Conservation (phyloP, 495 filamentous ascomycete species). For the Sphaerosporella brunnea region DNA sequence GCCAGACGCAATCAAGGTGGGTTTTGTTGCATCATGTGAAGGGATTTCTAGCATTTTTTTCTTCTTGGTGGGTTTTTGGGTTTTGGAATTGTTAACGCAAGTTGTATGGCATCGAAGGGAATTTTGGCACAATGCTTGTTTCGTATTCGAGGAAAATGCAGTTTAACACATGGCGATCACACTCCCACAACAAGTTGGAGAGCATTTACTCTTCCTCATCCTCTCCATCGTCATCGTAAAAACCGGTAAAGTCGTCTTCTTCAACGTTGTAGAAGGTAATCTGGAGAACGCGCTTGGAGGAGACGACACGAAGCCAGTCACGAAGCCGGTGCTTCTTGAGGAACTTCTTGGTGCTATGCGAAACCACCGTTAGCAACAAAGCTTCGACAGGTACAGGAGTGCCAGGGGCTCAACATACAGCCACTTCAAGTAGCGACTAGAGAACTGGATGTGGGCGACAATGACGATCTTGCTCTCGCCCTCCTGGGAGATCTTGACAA, state of each 20-base stretch:
- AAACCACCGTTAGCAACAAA: too few species aligned
- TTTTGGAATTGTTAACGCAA: too few species aligned
- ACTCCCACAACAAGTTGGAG: background rate
- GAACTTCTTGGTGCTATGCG: conserved; percentile 92
- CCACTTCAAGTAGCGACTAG: conserved; percentile 97
- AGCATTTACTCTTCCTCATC: conserved; percentile 79
- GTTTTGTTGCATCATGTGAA: too few species aligned
- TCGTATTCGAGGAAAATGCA: background rate
- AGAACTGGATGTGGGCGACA: conserved; percentile 91
- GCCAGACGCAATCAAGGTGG: too few species aligned
- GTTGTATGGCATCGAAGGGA: too few species aligned
- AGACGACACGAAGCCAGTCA: conserved; percentile 98
- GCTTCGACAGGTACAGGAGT: too few species aligned
- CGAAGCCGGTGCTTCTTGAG: conserved; percentile 99
- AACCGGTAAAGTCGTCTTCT: too few species aligned
- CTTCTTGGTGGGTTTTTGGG: too few species aligned
- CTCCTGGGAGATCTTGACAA: conserved; percentile 69
- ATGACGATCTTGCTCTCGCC: conserved; percentile 97
- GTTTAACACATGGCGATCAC: background rate
- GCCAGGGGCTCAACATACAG: conserved; percentile 43
- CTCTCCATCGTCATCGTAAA: conserved; percentile 71
- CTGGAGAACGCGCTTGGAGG: conserved; percentile 92
- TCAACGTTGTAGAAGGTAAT: conserved; percentile 99
- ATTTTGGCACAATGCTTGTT: too few species aligned
- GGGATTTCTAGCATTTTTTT: too few species aligned